These are phyloP conservation scores for Spiromastix sp. DNA, from an alignment of 2,329 filamentous ascomycete species.

Conservation along the genomic window DNA sequence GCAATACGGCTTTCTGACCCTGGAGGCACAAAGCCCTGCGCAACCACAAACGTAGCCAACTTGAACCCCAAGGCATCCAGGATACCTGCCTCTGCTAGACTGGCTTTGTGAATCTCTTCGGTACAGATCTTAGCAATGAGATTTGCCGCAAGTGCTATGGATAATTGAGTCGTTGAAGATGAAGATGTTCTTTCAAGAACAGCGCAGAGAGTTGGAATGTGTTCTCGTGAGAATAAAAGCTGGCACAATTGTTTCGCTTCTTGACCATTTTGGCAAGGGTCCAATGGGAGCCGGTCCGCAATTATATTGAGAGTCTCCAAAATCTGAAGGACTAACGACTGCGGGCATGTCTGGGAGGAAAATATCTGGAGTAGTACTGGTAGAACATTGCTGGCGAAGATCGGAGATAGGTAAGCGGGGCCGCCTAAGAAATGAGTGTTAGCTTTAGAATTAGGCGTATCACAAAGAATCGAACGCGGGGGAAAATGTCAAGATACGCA, in stretches of 20 bases:
- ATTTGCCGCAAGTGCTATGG: constrained; percentile 30
- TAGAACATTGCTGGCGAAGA: constrained; percentile 59
- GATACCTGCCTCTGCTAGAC: constrained; percentile 61
- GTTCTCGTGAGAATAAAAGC: constrained; percentile 51
- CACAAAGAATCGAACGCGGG: not conserved
- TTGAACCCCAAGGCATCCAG: constrained; percentile 68
- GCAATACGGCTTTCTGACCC: constrained; percentile 47
- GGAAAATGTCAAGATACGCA: constrained; percentile 30
- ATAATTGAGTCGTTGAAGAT: constrained; percentile 43
- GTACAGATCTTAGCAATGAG: constrained; percentile 55
- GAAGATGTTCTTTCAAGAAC: constrained; percentile 54
- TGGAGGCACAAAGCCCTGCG: constrained; percentile 58
- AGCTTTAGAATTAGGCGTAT: not conserved
- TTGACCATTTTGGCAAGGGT: constrained; percentile 41
- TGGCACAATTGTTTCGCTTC: constrained; percentile 47
- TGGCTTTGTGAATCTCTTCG: constrained; percentile 58
- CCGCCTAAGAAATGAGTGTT: constrained; percentile 49
- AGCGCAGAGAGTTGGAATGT: constrained; percentile 52
- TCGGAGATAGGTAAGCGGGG: constrained; percentile 62
- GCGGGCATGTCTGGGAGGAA: constrained; percentile 53
- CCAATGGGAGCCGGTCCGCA: constrained; percentile 52
- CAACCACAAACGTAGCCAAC: constrained; percentile 60
- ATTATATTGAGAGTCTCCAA: constrained; percentile 66
- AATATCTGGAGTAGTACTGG: constrained; percentile 59
- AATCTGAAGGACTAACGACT: constrained; percentile 60